Base-by-base conservation (phyloP, 1,284 basidiomycete species). In the Phenoliferia sp. region DNA sequence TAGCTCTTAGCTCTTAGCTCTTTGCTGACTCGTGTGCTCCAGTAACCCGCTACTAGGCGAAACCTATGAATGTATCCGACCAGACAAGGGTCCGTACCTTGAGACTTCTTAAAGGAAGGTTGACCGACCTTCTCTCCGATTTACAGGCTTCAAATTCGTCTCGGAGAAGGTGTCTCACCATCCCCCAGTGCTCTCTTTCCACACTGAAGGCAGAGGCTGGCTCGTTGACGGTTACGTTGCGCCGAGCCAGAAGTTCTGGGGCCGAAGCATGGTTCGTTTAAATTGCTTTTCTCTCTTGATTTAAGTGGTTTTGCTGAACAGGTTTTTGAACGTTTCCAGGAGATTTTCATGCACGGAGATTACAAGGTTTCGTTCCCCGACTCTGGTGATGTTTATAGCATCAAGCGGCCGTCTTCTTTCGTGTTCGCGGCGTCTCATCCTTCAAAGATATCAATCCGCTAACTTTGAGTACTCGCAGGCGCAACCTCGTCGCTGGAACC, bases 81-180 rank as follows among this genome's bases (percentile, higher is more conserved):
- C 73, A 58, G 87, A 78, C 32, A 74, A 74, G 59, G 72, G 74
- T 74, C 48, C 31, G 65, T 44, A 6, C 0, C n/a, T n/a, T n/a
- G n/a, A n/a, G n/a, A n/a, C n/a, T n/a, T n/a, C n/a, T n/a, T n/a
- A n/a, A n/a, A n/a, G n/a, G n/a, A n/a, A n/a, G n/a, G n/a, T n/a
- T n/a, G n/a, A n/a, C n/a, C n/a, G n/a, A n/a, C n/a, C n/a, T 29
- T 36, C 34, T 7, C 1, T 19, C 26, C 35, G 15, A 32, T 87
- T 33, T 22, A 22, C 66, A 74, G 76, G 70, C 83, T 76, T 77
- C 61, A 87, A 85, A 66, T 92, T 93, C 76, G 84, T 94, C 61
- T 87, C 89, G 61, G 92, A 94, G 80, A 94, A 94, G 81, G 91
- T 94, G 63, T 86, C 85, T 58, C 92, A 94, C 77, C 87, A 91